Percentiles rank a stretch among this genome's conserved stretches.
These are phyloP conservation scores for Maudiozyma humilis DNA, from an alignment of 1,139 yeast genomes.

Conservation along the genomic window DNA sequence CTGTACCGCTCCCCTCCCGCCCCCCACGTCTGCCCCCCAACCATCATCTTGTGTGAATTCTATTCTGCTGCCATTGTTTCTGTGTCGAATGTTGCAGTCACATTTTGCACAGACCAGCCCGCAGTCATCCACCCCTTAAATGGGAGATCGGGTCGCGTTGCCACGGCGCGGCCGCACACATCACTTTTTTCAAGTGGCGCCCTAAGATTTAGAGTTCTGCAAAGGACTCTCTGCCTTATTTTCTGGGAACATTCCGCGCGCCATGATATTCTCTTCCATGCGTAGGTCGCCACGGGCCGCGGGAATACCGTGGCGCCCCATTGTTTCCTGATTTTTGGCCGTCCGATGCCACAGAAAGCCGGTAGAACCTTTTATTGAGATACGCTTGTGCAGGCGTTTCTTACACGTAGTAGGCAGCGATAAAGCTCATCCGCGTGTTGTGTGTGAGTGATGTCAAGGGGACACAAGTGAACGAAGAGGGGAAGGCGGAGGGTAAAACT, in stretches of 20 bases:
- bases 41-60: neutral
- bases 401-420: too few relatives aligned
- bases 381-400: too few relatives aligned
- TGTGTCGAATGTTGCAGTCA: too few relatives aligned
- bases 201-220: neutral
- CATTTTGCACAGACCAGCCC: neutral
- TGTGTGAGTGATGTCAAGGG: too few relatives aligned
- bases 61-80: too few relatives aligned
- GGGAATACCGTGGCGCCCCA: neutral
- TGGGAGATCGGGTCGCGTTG: neutral
- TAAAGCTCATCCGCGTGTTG: too few relatives aligned
- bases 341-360: too few relatives aligned
- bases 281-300: neutral
- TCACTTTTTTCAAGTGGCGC: neutral
- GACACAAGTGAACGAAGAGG: too few relatives aligned
- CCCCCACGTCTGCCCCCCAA: neutral
- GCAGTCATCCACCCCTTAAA: neutral
- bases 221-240: neutral
- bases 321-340: too few relatives aligned
- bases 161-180: neutral
- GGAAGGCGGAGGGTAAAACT: too few relatives aligned
- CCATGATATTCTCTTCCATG: neutral
- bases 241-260: neutral
- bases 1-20: neutral
- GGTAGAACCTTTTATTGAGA: too few relatives aligned